Evolutionary conservation across 2,329 filamentous ascomycete species (phyloP), one percentile per base, ranked within the genome.

Genomic region (Cercospora sojina): DNA sequence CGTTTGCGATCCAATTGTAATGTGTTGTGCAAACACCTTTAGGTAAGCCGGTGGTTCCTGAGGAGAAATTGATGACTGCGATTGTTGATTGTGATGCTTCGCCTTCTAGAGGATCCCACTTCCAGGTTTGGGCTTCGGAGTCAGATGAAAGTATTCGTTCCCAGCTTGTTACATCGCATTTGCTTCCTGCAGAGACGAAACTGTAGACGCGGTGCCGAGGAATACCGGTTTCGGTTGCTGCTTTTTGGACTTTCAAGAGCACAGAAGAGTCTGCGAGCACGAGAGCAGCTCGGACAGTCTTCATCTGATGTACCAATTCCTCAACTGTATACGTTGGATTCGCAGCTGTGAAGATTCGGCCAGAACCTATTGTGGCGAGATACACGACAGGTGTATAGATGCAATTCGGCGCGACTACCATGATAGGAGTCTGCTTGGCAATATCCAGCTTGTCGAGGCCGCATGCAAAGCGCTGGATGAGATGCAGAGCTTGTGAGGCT

Each of bases 1-100:
- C 89, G 75, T 94, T 94, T 67, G 91, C 84, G 51, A 93, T 85
- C 73, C 92, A 91, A 71, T 92, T 90, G 67, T 83, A 81, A 78
- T 96, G 92, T n/a, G 88, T 87, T 69, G 95, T 90, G 78, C 91
- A 88, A 13, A 95, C 92, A 9, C 92, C 92, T 77, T 96, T 96
- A 5, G 92, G 91, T 5, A 92, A 83, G 5, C 92, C 92, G 0
- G 92, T 96, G 0, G 90, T 93, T 12, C 91, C 88, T 29, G 86
- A 89, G 70, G 87, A 91, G 79, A 95, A 96, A 78, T 96, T 95
- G 69, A 96, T 84, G 31, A 87, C 89, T 71, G 89, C 87, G 1
- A 86, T 86, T 5, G 64, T 65, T 13, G 56, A 35, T 43, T 57
- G 58, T 2, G 64, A 60, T 16, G 58, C 32, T 18, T 61, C 20